Conservation (phyloP, 148 eudicot species). For the Persicaria tinctoria region DNA sequence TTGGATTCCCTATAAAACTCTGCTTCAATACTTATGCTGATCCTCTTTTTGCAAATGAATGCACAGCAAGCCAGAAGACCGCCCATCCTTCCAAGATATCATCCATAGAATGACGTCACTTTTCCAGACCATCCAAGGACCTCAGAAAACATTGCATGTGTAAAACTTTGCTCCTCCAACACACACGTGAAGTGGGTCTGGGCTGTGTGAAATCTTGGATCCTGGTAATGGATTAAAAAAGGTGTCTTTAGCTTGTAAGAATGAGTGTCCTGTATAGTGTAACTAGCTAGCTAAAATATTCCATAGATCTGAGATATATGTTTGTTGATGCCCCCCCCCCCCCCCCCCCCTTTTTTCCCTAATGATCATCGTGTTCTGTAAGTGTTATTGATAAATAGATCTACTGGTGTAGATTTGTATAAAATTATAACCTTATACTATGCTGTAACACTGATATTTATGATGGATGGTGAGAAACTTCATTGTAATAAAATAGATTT, state of each 20-base stretch:
- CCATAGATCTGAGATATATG: neutral
- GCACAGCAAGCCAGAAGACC: slow-evolving; percentile 53
- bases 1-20: neutral
- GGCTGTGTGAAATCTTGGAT: neutral
- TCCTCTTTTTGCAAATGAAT: neutral
- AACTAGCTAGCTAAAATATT: neutral
- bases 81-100: slow-evolving; percentile 68
- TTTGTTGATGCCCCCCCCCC: neutral
- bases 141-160: neutral
- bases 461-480: too few species aligned
- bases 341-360: neutral
- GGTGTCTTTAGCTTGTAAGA: neutral
- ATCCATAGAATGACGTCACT: slow-evolving; percentile 43
- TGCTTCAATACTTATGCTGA: neutral
- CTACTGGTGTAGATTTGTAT: neutral
- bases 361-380: neutral
- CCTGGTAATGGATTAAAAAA: neutral
- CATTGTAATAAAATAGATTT: neutral
- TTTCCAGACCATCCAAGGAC: slow-evolving; percentile 23
- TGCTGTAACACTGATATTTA: too few species aligned
- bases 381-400: neutral
- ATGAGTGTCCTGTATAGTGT: neutral
- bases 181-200: neutral
- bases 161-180: neutral
- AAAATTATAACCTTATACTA: too few species aligned